Evolutionary conservation across 2,329 filamentous ascomycete genomes (phyloP), one percentile per base, ranked within the genome.

Genomic region (Dothideomycetes sp.): DNA sequence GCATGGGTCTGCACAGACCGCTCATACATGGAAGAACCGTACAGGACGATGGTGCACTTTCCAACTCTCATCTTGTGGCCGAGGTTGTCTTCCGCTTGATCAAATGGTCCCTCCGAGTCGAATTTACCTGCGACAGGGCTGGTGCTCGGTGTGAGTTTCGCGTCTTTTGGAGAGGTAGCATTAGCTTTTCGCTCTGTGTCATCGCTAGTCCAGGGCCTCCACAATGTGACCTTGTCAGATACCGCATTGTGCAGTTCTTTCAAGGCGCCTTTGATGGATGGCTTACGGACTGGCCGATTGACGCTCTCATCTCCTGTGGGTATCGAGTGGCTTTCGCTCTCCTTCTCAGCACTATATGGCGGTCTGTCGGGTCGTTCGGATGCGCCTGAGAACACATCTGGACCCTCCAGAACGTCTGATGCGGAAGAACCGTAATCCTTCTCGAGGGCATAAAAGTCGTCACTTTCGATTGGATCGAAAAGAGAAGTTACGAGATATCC

Each of bases 1-100:
- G 62, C 51, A 44, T 69, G 66, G 0, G 63, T 65, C 10, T 54
- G 50, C 7, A 69, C 49, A 0, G 63, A 63, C 25, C 60, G 57
- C 32, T 64, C 58, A 49, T 65, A 69, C 28, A 59, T 57, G 34
- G 56, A 51, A 23, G 46, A 56, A 28, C 54, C 49, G 15, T 60
- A 59, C 44, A 64, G 64, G 9, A 61, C 51, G 5, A 64, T 61
- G 4, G 60, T 65, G 20, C 61, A 58, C 22, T 61, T 64, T 13
- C 58, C 62, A 8, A 65, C 55, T 4, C 55, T 49, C 7, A 52
- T 55, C 9, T 53, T 49, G 7, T 53, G 53, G 9, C 56, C 56
- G 4, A 58, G 51, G 4, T 49, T 45, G 20, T 57, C 52, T 20
- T 15, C 7, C 16, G 28, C 40, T 12, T 25, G 41, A 7, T 34